These are phyloP conservation scores for Kodamaea neixiangensis DNA, from an alignment of 805 yeast genomes.

Conservation along the genomic window DNA sequence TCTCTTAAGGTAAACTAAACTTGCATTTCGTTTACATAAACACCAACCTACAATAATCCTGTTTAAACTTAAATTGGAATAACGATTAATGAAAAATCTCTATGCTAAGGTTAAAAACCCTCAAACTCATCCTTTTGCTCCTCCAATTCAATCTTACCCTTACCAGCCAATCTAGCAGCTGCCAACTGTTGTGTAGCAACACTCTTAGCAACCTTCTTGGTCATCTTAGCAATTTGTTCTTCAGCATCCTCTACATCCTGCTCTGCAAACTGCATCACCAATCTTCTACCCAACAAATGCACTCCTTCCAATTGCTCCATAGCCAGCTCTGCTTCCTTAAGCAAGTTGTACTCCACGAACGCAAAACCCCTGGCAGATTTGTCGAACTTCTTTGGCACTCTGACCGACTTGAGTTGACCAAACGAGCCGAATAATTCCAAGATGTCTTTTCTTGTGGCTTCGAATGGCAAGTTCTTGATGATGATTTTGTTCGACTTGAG, in stretches of 20 bases:
- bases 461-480: slow-evolving; percentile 96
- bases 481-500: slow-evolving; percentile 72
- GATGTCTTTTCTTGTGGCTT: slow-evolving; percentile 91
- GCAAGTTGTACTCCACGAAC: slow-evolving; percentile 84
- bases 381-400: slow-evolving; percentile 96
- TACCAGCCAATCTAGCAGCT: slow-evolving; percentile 67
- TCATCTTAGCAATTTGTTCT: slow-evolving; percentile 88
- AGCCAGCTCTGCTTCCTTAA: slow-evolving; percentile 90
- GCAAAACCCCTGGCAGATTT: slow-evolving; percentile 97
- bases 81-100: too few species aligned
- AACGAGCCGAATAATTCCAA: slow-evolving; percentile 90
- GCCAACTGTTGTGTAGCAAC: slow-evolving; percentile 75
- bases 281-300: slow-evolving; percentile 91
- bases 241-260: slow-evolving; percentile 81
- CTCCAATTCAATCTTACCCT: slow-evolving; percentile 68
- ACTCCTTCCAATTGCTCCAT: slow-evolving; percentile 94
- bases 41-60: too few species aligned
- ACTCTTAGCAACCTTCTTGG: slow-evolving; percentile 79
- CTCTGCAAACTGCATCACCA: slow-evolving; percentile 91
- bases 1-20: too few species aligned
- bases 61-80: too few species aligned
- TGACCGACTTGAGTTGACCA: slow-evolving; percentile 90
- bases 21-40: too few species aligned
- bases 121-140: slow-evolving; percentile 45
- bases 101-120: too few species aligned